These are phyloP conservation scores for Musa beccarii DNA, from an alignment of 176 grass and related monocot genomes.

Conservation along the genomic window DNA sequence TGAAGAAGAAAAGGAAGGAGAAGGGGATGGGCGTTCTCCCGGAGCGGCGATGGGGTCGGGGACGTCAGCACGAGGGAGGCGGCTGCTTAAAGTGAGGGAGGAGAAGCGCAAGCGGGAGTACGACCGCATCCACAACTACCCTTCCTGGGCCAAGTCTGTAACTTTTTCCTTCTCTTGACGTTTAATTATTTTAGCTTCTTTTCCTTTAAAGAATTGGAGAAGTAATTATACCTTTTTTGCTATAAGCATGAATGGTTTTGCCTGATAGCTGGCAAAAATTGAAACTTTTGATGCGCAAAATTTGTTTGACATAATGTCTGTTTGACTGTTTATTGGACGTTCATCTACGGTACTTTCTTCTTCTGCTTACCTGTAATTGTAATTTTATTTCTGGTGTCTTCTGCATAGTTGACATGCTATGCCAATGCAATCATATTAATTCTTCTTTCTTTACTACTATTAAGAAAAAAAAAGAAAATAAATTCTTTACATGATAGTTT, in stretches of 20 bases:
- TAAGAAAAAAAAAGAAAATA: too few relatives aligned
- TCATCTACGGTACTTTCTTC: too few relatives aligned
- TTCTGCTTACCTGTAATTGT: too few relatives aligned
- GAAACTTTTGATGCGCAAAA: background rate
- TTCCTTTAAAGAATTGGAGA: background rate
- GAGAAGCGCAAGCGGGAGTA: constrained; percentile 60
- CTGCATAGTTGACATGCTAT: background rate
- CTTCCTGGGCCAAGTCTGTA: constrained; percentile 77
- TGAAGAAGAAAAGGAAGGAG: background rate
- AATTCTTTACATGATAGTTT: too few relatives aligned
- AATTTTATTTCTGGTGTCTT: too few relatives aligned
- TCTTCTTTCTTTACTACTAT: too few relatives aligned
- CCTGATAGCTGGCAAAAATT: background rate
- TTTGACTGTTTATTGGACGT: too few relatives aligned
- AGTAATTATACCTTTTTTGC: background rate
- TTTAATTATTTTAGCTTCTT: background rate
- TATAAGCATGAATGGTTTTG: background rate
- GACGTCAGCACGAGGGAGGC: constrained; percentile 58
- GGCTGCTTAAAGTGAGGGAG: constrained; percentile 78
- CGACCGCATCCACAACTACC: constrained; percentile 56
- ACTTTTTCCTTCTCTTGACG: constrained; percentile 1
- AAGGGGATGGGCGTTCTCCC: background rate
- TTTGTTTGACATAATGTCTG: constrained; percentile 3
- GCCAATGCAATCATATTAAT: background rate
- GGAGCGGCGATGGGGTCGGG: constrained; percentile 32